A percentile compares a stretch with the other conserved stretches of the same genome.
Evolutionary conservation across 495 filamentous ascomycete genomes (phyloP).

Genomic region (Delitschia confertaspora): DNA sequence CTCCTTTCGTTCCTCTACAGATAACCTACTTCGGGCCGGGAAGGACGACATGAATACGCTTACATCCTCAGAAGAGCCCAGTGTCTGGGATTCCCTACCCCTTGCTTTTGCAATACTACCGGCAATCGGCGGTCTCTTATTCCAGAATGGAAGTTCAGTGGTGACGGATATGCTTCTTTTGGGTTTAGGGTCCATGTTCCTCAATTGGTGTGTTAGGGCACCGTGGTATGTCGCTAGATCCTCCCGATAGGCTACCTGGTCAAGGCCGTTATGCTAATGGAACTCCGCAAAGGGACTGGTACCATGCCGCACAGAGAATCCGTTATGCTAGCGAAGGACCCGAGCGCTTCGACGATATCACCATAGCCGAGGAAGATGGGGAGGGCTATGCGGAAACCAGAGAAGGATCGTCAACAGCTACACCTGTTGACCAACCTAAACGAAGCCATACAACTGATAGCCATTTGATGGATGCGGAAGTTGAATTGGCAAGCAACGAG

Average conservation of each 20-base stretch:
- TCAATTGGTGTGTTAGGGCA: constrained; percentile 86
- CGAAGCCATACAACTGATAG: constrained; percentile 12
- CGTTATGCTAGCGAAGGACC: constrained; percentile 13
- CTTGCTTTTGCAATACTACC: constrained; percentile 77
- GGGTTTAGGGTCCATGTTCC: constrained; percentile 67
- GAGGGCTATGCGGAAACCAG: constrained; percentile 28
- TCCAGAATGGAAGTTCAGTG: constrained; percentile 70
- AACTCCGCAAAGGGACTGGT: constrained; percentile 66
- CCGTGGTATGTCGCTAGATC: constrained; percentile 70
- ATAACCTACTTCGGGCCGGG: constrained; percentile 31
- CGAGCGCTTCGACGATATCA: constrained; percentile 12
- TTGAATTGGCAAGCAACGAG: constrained; percentile 37
- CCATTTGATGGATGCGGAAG: constrained; percentile 6
- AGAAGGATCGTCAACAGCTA: neutral
- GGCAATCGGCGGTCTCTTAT: constrained; percentile 73
- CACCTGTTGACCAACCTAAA: constrained; percentile 13
- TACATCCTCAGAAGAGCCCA: constrained; percentile 40
- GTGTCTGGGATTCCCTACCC: constrained; percentile 67
- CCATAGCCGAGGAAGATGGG: constrained; percentile 41
- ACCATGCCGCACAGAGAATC: constrained; percentile 59
- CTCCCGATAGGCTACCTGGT: constrained; percentile 6
- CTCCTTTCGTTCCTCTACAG: constrained; percentile 57
- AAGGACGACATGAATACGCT: constrained; percentile 25
- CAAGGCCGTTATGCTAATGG: no score
- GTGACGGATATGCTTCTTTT: constrained; percentile 80